Evolutionary conservation across 768 basidiomycete species (phyloP).

Genomic region (Amanita pseudoporphyria): DNA sequence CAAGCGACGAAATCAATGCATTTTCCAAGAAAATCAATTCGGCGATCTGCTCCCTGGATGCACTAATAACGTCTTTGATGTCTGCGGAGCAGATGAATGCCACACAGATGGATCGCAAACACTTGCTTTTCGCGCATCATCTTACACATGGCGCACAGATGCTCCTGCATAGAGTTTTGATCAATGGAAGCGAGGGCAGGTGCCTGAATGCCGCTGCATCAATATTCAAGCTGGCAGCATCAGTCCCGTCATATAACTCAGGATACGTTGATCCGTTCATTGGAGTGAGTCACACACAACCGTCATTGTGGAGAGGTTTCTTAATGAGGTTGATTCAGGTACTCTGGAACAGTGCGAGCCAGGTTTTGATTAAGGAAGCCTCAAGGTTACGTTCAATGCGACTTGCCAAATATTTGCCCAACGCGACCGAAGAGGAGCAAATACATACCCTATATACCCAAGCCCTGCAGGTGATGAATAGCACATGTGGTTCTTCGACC

Average conservation of each 20-base stretch:
- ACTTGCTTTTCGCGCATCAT: neutral
- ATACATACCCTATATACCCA: slow-evolving; percentile 2
- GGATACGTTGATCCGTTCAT: slow-evolving; percentile 3
- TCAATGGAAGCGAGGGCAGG: slow-evolving; percentile 1
- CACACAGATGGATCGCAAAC: neutral
- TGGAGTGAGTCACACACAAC: neutral
- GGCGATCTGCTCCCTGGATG: neutral
- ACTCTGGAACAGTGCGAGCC: slow-evolving; percentile 3
- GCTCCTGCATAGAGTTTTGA: slow-evolving; percentile 1
- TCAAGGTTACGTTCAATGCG: slow-evolving; percentile 3
- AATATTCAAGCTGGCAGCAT: slow-evolving; percentile 3
- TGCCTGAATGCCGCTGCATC: neutral
- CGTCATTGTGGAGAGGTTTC: neutral
- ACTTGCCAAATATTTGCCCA: neutral
- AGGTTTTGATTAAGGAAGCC: slow-evolving; percentile 6
- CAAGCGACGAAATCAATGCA: slow-evolving; percentile 3
- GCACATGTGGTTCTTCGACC: neutral
- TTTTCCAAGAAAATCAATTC: slow-evolving; percentile 3
- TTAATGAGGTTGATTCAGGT: neutral
- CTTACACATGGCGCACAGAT: slow-evolving; percentile 3
- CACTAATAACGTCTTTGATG: neutral
- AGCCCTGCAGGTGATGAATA: slow-evolving; percentile 3
- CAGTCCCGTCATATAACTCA: slow-evolving; percentile 1
- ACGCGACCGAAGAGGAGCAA: slow-evolving; percentile 1
- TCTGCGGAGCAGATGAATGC: neutral